Evolutionary conservation across 768 basidiomycete genomes (phyloP), one percentile per base, ranked within the genome.

Genomic region (Jaapia argillacea): DNA sequence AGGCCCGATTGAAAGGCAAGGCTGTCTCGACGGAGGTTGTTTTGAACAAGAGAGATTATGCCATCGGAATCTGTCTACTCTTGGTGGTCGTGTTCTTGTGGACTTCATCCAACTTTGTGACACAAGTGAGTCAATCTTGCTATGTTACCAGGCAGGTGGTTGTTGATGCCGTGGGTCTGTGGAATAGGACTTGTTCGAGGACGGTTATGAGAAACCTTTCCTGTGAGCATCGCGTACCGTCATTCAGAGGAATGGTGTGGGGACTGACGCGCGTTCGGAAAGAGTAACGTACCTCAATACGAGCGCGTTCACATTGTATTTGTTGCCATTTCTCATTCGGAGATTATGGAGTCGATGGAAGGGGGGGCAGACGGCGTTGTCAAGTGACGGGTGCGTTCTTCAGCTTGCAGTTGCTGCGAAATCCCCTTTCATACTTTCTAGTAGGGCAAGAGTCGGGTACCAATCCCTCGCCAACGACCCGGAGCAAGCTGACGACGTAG

Each of bases 221-320:
- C 67, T 92, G 92, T 81, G 48, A 45, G 74, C 62, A 24, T 47
- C 35, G n/a, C n/a, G n/a, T n/a, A n/a, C n/a, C n/a, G 13, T 26
- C 27, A 23, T 28, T 21, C 40, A 28, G 31, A 40, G 31, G 37
- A n/a, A 43, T 48, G 16, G 38, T 18, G 24, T 40, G 26, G 36
- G 23, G 7, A 38, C 50, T 45, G 54, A 39, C 20, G 24, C 39
- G 22, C n/a, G 18, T 18, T 21, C 45, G 26, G n/a, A 36, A 45
- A 87, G 86, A 45, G 74, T 89, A 41, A 93, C 94, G 7, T 98
- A 96, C 56, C 67, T 94, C 57, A 91, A 82, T 62, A 97, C 93
- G 1, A 81, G 85, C 48, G 71, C 89, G n/a, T 98, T 98, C 57
- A 65, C 76, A 3, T 53, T 90, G 12, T 93, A 93, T 63, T 79